Evolutionary conservation across 176 grass and related monocot genomes (phyloP).

Genomic region (Neostapfia colusana): DNA sequence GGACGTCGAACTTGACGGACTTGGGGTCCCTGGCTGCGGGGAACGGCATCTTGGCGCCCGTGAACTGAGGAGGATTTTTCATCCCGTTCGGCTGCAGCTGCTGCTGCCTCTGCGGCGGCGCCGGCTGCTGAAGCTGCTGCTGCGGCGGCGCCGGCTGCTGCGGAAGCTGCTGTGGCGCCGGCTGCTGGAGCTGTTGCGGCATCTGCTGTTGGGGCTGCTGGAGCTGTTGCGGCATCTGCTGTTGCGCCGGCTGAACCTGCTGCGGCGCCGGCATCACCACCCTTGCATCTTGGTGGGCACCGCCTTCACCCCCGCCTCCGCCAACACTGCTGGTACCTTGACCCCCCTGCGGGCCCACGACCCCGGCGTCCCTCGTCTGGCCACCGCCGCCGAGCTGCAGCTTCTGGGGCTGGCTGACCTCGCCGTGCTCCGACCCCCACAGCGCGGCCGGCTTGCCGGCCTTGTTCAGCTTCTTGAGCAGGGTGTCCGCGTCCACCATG

Average conservation of each 20-base stretch:
- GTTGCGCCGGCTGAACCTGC: not conserved
- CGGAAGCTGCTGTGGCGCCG: conserved; percentile 33
- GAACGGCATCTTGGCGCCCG: conserved; percentile 63
- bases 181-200: conserved; percentile 36
- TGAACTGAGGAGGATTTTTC: conserved; percentile 59
- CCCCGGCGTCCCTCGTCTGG: no score
- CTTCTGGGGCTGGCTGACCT: no score
- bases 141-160: conserved; percentile 48
- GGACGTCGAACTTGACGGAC: conserved; percentile 53
- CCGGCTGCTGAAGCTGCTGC: no score
- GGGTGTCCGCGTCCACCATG: conserved; percentile 67
- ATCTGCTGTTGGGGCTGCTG: conserved; percentile 52
- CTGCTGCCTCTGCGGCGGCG: no score
- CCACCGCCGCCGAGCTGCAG: no score
- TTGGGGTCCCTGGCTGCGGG: conserved; percentile 50
- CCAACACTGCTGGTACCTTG: no score
- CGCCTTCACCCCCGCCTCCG: conserved; percentile 4
- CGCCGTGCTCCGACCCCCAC: conserved; percentile 58
- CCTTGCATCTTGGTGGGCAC: conserved; percentile 18
- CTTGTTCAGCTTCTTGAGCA: conserved; percentile 85
- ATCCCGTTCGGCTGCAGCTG: conserved; percentile 75
- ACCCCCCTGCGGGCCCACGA: no score
- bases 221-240: conserved; percentile 36
- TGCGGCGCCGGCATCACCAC: conserved; percentile 2
- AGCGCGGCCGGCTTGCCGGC: conserved; percentile 80